Conservation (phyloP, 495 filamentous ascomycete genomes). For the Hypoxylon lenormandii region DNA sequence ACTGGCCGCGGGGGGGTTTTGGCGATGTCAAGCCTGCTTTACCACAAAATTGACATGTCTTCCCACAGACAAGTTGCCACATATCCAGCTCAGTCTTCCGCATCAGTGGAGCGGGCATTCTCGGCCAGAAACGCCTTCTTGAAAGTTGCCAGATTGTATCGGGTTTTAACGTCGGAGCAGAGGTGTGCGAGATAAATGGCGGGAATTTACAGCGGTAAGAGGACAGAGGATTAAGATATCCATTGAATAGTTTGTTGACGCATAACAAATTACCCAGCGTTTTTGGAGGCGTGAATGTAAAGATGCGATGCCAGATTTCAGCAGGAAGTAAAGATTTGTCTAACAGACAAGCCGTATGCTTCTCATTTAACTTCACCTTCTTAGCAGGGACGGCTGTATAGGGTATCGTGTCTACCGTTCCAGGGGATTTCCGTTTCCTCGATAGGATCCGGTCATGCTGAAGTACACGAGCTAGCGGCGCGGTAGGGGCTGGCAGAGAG, state of each 20-base stretch:
- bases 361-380: slow-evolving; percentile 55
- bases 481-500: slow-evolving; percentile 6
- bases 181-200: slow-evolving; percentile 33
- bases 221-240: slow-evolving; percentile 63
- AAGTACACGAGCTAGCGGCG: background rate
- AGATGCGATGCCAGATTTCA: slow-evolving; percentile 69
- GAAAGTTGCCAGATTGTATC: slow-evolving; percentile 72
- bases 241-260: slow-evolving; percentile 66
- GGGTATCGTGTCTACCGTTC: slow-evolving; percentile 14
- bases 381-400: slow-evolving; percentile 43
- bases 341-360: slow-evolving; percentile 15
- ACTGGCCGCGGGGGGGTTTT: slow-evolving; percentile 66
- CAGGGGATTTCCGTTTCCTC: slow-evolving; percentile 57
- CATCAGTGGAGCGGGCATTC: slow-evolving; percentile 68
- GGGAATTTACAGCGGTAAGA: slow-evolving; percentile 43
- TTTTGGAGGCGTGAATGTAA: slow-evolving; percentile 66
- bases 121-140: slow-evolving; percentile 65
- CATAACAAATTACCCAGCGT: slow-evolving; percentile 63
- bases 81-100: slow-evolving; percentile 70
- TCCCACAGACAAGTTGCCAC: slow-evolving; percentile 69
- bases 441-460: slow-evolving; percentile 27
- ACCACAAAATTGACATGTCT: slow-evolving; percentile 67
- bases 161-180: slow-evolving; percentile 54
- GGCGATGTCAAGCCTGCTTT: slow-evolving; percentile 50
- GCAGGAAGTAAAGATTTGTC: slow-evolving; percentile 60